A percentile compares a stretch with the other conserved stretches of the same genome.
phyloP scores from a whole-genome alignment of 768 basidiomycete genomes.

The Boletus insuetus region DNA sequence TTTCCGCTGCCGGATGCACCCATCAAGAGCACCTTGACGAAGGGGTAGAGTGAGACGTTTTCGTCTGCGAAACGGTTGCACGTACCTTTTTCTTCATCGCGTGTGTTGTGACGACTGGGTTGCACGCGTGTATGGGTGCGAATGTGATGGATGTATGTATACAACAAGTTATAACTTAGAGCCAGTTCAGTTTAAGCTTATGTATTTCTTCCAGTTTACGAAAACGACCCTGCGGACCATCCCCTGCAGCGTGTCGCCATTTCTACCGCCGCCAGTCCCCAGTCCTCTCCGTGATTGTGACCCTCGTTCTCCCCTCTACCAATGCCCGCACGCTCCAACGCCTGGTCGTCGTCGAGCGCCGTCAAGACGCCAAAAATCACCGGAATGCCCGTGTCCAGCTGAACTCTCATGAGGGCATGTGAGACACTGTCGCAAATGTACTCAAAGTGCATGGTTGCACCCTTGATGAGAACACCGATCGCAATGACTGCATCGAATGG shows the following conservation, averaged over 20 bases:
- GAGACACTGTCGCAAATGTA: constrained; percentile 96
- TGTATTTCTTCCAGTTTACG: neutral
- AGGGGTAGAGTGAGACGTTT: neutral
- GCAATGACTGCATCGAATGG: constrained; percentile 97
- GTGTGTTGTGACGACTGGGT: neutral
- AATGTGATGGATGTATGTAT: neutral
- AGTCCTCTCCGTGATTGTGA: constrained; percentile 98
- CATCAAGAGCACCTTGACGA: constrained; percentile 87
- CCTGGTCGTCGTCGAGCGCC: constrained; percentile 89
- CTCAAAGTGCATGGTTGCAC: constrained; percentile 98
- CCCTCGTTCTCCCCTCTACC: constrained; percentile 67
- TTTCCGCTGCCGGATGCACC: constrained; percentile 93
- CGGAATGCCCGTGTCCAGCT: constrained; percentile 89
- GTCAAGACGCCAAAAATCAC: constrained; percentile 97
- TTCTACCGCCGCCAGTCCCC: constrained; percentile 96
- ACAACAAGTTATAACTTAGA: neutral
- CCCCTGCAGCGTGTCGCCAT: constrained; percentile 68
- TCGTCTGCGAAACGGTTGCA: neutral
- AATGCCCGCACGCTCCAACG: constrained; percentile 89
- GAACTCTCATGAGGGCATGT: constrained; percentile 91
- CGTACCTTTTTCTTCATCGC: constrained; percentile 34
- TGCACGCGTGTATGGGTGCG: neutral
- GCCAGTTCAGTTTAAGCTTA: neutral
- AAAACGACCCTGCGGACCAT: constrained; percentile 72
- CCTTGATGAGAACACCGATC: constrained; percentile 97